Evolutionary conservation across 2,329 filamentous ascomycete genomes (phyloP), one percentile per base, ranked within the genome.

Genomic region (Fusarium sp.): DNA sequence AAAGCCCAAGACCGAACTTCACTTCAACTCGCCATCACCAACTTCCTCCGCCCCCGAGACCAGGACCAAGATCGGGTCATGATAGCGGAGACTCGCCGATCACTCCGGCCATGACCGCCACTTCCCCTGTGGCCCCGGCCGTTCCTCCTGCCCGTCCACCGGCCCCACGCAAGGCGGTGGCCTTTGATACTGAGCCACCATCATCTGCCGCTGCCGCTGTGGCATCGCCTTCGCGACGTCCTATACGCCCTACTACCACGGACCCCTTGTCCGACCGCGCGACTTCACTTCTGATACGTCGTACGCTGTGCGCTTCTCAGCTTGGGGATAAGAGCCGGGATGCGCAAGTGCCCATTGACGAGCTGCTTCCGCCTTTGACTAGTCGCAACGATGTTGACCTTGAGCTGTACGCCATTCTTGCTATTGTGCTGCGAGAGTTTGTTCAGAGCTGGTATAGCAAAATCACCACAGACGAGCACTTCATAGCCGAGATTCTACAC

Each of bases 321-420:
- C 81, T 84, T 45, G 76, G 82, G 69, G 82, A 91, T 79, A 83
- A 90, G 71, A 86, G 85, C 43, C 79, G 79, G 58, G 79, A 79
- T 63, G 68, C 66, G 26, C 75, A 73, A 60, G 78, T 81, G 28
- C 87, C 92, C 47, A 89, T 97, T 70, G 89, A 96, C 62, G 91
- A 94, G 71, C 83, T 97, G 42, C 83, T 99, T 44, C 96, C 95
- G 60, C 94, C 94, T 38, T 84, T 99, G 74, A 98, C 95, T 47
- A 97, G 94, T 81, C 94, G 93, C 50, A 97, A 97, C 77, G 93
- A 96, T 71, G 88, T 98, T 61, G 96, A 99, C 78, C 82, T 96
- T 56, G 92, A 99, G 80, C 86, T 99, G 6, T 99, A 98, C 77
- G 95, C 93, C 26, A 87, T 98, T 62, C 89, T 99, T 62, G 92